Evolutionary conservation across 129 eudicot species (phyloP).

Genomic region (Chrysanthemum makinoi): DNA sequence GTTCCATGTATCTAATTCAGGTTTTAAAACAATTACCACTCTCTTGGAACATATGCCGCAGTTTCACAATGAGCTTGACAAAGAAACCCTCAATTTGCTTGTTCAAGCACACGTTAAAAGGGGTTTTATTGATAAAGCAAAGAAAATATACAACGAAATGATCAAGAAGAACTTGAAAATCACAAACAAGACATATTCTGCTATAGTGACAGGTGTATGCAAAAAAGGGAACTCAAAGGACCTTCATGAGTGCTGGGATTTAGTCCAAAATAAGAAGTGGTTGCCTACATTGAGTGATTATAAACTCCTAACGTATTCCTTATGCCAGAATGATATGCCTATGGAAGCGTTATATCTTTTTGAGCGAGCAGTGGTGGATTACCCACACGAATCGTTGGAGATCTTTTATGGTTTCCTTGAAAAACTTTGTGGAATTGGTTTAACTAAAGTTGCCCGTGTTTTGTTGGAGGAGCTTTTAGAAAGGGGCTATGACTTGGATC

Average conservation of each 20-base stretch:
- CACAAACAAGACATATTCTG: constrained; percentile 41
- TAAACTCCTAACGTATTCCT: constrained; percentile 33
- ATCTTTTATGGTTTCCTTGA: constrained; percentile 41
- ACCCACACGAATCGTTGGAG: constrained; percentile 33
- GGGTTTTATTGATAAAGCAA: constrained; percentile 52
- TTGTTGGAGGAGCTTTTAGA: constrained; percentile 49
- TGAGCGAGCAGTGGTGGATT: constrained; percentile 39
- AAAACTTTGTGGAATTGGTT: constrained; percentile 53
- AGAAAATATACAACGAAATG: constrained; percentile 42
- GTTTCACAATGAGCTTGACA: constrained; percentile 48
- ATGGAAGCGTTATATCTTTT: constrained; percentile 58
- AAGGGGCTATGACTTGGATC: constrained; percentile 39
- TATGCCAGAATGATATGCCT: constrained; percentile 50
- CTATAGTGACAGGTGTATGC: constrained; percentile 47
- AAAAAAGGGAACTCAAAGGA: constrained; percentile 48
- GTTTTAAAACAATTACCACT: constrained; percentile 43
- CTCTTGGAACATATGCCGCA: constrained; percentile 42
- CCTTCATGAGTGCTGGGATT: constrained; percentile 36
- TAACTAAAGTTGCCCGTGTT: constrained; percentile 37
- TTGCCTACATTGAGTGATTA: constrained; percentile 48
- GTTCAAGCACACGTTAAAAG: constrained; percentile 51
- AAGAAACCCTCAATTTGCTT: constrained; percentile 54
- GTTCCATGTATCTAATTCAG: constrained; percentile 35
- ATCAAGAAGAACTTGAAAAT: constrained; percentile 36
- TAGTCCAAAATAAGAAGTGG: constrained; percentile 55